Evolutionary conservation across 305 asterid species (phyloP).

Genomic region (Fraxinus nigra): DNA sequence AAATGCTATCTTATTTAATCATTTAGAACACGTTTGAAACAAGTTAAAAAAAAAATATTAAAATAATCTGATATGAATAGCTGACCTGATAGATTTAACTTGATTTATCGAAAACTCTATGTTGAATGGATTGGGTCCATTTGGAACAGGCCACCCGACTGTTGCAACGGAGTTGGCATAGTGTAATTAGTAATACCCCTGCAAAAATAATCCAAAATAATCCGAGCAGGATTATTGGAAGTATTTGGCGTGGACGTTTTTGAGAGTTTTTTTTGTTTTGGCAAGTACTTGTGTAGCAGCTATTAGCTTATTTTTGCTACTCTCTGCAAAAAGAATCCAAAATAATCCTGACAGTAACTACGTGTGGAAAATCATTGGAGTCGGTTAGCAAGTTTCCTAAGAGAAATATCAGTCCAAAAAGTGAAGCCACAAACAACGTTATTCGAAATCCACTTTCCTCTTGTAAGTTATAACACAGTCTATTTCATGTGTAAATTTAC

Average conservation of each 20-base stretch:
- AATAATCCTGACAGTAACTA: not conserved
- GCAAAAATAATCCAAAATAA: no score
- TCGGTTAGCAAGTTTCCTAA: not conserved
- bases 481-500: not conserved
- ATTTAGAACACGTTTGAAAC: not conserved
- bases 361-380: not conserved
- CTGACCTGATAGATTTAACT: slow-evolving; percentile 58
- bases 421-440: not conserved
- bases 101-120: slow-evolving; percentile 45
- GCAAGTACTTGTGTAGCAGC: not conserved
- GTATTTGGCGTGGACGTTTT: not conserved
- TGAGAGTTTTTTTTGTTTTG: not conserved
- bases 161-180: slow-evolving; percentile 40
- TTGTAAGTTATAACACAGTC: not conserved
- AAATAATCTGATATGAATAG: not conserved
- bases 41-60: not conserved
- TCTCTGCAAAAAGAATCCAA: not conserved
- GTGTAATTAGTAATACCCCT: slow-evolving; percentile 25
- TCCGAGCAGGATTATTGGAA: not conserved
- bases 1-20: not conserved
- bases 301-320: not conserved
- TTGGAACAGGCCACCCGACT: slow-evolving; percentile 47
- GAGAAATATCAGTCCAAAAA: not conserved
- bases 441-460: not conserved
- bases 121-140: slow-evolving; percentile 63